phyloP scores from a whole-genome alignment of 1,139 yeast genomes.

The Geotrichum carabidarum region DNA sequence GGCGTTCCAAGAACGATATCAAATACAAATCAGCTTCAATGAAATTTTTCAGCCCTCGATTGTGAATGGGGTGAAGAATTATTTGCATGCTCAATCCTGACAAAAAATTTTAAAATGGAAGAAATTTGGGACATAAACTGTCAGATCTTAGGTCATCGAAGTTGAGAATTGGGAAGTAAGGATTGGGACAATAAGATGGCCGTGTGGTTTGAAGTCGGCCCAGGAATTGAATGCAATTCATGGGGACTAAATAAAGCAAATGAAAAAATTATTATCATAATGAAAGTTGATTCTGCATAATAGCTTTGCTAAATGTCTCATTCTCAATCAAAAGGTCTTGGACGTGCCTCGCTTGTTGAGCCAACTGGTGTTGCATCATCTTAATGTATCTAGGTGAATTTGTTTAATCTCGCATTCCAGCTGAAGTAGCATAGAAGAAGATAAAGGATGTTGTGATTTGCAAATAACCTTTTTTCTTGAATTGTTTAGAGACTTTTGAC shows the following conservation, averaged over 20 bases:
- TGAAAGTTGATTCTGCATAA: background rate
- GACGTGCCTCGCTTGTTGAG: constrained; percentile 4
- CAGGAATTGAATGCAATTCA: too few species aligned
- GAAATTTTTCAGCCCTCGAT: too few species aligned
- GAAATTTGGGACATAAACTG: constrained; percentile 4
- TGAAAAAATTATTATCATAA: too few species aligned
- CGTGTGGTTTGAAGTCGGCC: background rate
- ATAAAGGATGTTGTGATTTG: background rate
- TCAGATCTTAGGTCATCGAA: background rate
- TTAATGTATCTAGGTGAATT: constrained; percentile 9
- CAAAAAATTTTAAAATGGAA: background rate
- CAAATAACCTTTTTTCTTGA: background rate
- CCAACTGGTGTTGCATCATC: constrained; percentile 1
- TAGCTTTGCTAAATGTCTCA: background rate
- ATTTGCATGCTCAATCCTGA: background rate
- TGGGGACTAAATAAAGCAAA: too few species aligned
- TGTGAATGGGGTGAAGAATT: background rate
- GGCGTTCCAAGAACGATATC: too few species aligned
- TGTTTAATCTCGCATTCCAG: constrained; percentile 15
- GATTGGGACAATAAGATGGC: background rate
- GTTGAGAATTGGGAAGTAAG: background rate
- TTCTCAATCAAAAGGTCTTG: constrained; percentile 6
- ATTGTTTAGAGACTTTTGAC: background rate
- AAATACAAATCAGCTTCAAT: too few species aligned
- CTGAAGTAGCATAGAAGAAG: constrained; percentile 5